Evolutionary conservation across 495 filamentous ascomycete species (phyloP).

Genomic region (Glarea lozoyensis): DNA sequence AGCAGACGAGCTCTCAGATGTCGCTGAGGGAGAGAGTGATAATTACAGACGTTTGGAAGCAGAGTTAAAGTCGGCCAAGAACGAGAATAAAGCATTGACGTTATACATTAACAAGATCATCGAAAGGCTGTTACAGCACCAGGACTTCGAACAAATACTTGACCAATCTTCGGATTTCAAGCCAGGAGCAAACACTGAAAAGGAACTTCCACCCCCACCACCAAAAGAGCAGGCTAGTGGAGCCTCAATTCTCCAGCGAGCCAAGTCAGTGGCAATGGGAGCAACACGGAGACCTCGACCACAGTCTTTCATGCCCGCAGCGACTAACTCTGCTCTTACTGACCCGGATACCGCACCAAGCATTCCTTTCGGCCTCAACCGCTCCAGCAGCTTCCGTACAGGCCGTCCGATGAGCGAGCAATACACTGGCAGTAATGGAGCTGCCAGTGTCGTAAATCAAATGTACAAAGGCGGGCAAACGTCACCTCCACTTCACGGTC

Average conservation of each 20-base stretch:
- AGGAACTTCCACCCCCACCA: constrained; percentile 76
- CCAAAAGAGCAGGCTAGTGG: constrained; percentile 42
- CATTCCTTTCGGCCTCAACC: constrained; percentile 58
- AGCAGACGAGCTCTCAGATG: constrained; percentile 79
- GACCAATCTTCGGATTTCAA: constrained; percentile 61
- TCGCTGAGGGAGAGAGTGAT: constrained; percentile 47
- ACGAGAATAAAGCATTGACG: constrained; percentile 93
- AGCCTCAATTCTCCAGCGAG: constrained; percentile 62
- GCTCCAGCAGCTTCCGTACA: constrained; percentile 52
- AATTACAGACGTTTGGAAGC: constrained; percentile 59
- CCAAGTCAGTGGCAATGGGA: constrained; percentile 58
- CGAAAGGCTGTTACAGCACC: constrained; percentile 82
- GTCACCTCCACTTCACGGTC: constrained; percentile 43
- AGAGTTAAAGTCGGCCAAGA: constrained; percentile 75
- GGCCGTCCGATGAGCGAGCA: constrained; percentile 66
- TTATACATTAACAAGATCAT: constrained; percentile 99
- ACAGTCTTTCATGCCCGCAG: constrained; percentile 33
- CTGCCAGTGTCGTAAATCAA: constrained; percentile 66
- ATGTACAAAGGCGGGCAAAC: constrained; percentile 69
- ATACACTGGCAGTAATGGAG: constrained; percentile 42
- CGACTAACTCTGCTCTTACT: constrained; percentile 31
- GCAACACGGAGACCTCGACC: constrained; percentile 40
- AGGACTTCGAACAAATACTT: constrained; percentile 87
- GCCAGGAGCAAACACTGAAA: constrained; percentile 50
- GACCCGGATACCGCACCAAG: constrained; percentile 77